phyloP scores from a whole-genome alignment of 495 filamentous ascomycete species.

The Aspergillus sparsus region DNA sequence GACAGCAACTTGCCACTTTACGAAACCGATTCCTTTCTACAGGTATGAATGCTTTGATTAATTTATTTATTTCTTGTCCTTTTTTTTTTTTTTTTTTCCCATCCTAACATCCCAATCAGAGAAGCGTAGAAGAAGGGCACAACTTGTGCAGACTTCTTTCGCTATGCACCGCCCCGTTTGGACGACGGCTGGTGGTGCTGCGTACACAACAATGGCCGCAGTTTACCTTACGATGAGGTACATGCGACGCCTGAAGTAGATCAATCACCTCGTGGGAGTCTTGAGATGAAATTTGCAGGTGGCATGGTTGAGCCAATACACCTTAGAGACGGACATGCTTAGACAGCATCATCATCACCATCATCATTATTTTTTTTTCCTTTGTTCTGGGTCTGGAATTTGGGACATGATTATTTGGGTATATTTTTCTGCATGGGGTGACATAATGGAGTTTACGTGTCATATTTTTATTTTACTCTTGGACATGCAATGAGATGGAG shows the following conservation, averaged over 20 bases:
- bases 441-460: slow-evolving; percentile 5
- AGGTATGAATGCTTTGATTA: slow-evolving; percentile 18
- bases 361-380: background rate
- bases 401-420: background rate
- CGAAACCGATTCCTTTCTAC: slow-evolving; percentile 26
- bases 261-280: background rate
- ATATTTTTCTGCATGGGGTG: background rate
- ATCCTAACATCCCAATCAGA: slow-evolving; percentile 17
- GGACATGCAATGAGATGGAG: background rate
- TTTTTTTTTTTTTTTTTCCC: background rate
- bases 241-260: slow-evolving; percentile 32
- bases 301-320: background rate
- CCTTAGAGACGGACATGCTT: slow-evolving; percentile 10
- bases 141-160: slow-evolving; percentile 41
- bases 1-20: slow-evolving; percentile 23
- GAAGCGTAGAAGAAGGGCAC: slow-evolving; percentile 35
- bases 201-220: slow-evolving; percentile 43
- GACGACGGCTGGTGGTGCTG: slow-evolving; percentile 40
- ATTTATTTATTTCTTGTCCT: background rate
- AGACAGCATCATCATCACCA: background rate
- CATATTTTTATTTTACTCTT: background rate
- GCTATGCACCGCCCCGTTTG: slow-evolving; percentile 46
- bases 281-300: background rate
- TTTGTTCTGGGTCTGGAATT: slow-evolving; percentile 5
- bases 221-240: slow-evolving; percentile 44